These are phyloP conservation scores for Lecanoromycetidae sp. DNA, from an alignment of 2,329 filamentous ascomycete species.

Conservation along the genomic window DNA sequence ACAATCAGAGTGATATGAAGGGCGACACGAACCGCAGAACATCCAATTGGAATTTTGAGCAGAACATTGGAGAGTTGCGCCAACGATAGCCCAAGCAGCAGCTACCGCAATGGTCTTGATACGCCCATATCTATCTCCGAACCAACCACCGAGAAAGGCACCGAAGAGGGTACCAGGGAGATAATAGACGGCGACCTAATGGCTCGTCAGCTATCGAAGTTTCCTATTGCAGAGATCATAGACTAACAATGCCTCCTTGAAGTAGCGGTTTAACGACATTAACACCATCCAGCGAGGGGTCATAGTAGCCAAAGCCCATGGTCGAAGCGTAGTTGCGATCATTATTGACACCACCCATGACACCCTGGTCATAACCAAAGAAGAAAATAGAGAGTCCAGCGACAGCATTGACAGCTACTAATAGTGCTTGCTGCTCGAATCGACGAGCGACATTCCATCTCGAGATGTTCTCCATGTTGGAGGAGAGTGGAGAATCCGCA, in stretches of 20 bases:
- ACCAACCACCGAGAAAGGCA: constrained; percentile 49
- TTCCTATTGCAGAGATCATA: background rate
- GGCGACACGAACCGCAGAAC: constrained; percentile 42
- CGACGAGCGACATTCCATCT: constrained; percentile 40
- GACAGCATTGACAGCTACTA: constrained; percentile 50
- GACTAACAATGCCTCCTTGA: constrained; percentile 46
- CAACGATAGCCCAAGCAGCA: constrained; percentile 45
- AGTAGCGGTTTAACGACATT: constrained; percentile 45
- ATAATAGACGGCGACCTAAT: constrained; percentile 39
- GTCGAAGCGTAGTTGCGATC: constrained; percentile 49
- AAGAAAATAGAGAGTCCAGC: constrained; percentile 57
- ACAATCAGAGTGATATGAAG: background rate
- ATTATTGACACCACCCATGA: constrained; percentile 56
- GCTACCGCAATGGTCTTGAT: constrained; percentile 52
- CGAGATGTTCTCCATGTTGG: constrained; percentile 22
- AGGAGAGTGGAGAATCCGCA: background rate
- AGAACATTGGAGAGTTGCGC: constrained; percentile 52
- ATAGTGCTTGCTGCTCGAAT: constrained; percentile 43
- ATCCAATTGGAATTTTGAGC: constrained; percentile 58
- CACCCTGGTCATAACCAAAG: constrained; percentile 45
- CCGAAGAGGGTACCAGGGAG: constrained; percentile 48
- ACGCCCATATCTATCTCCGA: constrained; percentile 50
- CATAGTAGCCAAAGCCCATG: constrained; percentile 53
- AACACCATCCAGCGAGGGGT: constrained; percentile 29
- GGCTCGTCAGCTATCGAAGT: background rate